Conservation (phyloP, 371 early-diverging fungal genomes). For the Sporodiniella umbellata region DNA sequence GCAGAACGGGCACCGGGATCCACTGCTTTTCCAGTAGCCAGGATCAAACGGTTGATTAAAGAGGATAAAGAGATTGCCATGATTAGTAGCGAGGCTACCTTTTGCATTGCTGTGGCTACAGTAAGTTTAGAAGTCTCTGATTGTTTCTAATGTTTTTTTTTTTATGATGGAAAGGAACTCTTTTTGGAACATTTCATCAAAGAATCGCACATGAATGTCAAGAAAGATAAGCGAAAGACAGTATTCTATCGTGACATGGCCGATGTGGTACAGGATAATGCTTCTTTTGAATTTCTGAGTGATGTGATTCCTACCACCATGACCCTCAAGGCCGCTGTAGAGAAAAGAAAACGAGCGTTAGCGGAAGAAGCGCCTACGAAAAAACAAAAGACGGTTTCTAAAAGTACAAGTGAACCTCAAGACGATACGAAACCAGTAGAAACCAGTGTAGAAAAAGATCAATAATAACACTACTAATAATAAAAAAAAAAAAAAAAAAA, state of each 20-base stretch:
- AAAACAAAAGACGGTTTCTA: constrained; percentile 14
- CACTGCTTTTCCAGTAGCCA: constrained; percentile 66
- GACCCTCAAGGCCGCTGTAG: constrained; percentile 52
- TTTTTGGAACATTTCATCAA: constrained; percentile 74
- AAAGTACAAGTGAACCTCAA: neutral
- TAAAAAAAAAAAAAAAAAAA: constrained; percentile 1
- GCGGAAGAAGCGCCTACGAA: constrained; percentile 28
- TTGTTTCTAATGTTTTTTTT: neutral
- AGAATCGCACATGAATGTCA: constrained; percentile 62
- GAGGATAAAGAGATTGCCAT: constrained; percentile 75
- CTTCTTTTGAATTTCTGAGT: constrained; percentile 45
- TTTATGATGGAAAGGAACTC: constrained; percentile 50
- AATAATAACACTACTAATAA: neutral
- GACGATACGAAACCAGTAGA: constrained; percentile 2
- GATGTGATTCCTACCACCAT: constrained; percentile 61
- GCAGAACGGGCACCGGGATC: constrained; percentile 49
- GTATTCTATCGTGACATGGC: constrained; percentile 71
- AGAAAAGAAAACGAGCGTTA: constrained; percentile 46
- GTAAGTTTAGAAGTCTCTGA: constrained; percentile 30
- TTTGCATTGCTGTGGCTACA: constrained; percentile 73
- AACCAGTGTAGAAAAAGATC: neutral
- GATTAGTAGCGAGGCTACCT: constrained; percentile 73
- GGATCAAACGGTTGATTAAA: constrained; percentile 80
- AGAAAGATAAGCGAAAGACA: constrained; percentile 70
- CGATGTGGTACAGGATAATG: constrained; percentile 36